A percentile compares a stretch with the other conserved stretches of the same genome.
These are phyloP conservation scores for Leptodontidium sp. DNA, from an alignment of 2,329 filamentous ascomycete genomes.

Conservation along the genomic window DNA sequence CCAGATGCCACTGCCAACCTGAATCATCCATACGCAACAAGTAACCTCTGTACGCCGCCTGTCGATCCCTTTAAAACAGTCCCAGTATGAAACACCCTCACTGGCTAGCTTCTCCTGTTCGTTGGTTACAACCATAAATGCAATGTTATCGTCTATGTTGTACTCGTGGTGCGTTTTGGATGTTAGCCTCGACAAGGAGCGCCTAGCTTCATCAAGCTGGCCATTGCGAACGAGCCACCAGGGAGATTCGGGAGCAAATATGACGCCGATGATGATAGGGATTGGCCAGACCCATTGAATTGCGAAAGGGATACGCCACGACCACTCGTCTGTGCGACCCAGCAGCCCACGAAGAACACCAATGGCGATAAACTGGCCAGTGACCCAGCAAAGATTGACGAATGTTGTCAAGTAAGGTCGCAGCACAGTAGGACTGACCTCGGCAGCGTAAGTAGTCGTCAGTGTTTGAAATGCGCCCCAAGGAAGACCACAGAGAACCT, in stretches of 20 bases:
- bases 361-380: conserved; percentile 56
- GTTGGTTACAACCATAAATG: conserved; percentile 63
- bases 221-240: conserved; percentile 58
- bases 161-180: conserved; percentile 48
- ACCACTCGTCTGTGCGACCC: conserved; percentile 52
- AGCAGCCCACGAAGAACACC: conserved; percentile 55
- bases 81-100: conserved; percentile 53
- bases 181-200: conserved; percentile 32
- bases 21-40: no score
- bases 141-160: conserved; percentile 52
- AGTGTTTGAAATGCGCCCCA: conserved; percentile 58
- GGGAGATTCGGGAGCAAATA: conserved; percentile 55
- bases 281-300: conserved; percentile 59
- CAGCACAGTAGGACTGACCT: conserved; percentile 59
- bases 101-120: conserved; percentile 56
- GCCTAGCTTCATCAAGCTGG: conserved; percentile 53
- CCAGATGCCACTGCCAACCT: no score
- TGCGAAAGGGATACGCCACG: conserved; percentile 57
- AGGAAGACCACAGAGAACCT: conserved; percentile 38
- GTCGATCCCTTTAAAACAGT: conserved; percentile 57
- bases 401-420: conserved; percentile 60
- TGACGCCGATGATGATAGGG: conserved; percentile 53
- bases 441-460: conserved; percentile 47
- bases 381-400: conserved; percentile 47
- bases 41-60: conserved; percentile 52